Evolutionary conservation across 352 stramenopile species (phyloP).

Genomic region (Phytophthora palmivora): DNA sequence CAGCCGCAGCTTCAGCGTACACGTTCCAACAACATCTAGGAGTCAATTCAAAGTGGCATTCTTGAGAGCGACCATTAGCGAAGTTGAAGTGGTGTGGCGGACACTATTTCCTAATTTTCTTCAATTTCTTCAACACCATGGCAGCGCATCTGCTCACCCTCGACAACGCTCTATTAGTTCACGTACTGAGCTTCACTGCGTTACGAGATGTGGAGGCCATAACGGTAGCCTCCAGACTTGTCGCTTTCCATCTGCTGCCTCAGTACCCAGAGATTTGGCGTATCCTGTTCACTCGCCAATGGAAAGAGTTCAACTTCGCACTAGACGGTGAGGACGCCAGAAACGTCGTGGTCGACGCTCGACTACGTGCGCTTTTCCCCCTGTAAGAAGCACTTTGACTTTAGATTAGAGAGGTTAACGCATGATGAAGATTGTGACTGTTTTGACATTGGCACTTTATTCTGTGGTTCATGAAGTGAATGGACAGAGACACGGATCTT

Average conservation of each 20-base stretch:
- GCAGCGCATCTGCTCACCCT: conserved; percentile 23
- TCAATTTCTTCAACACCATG: conserved; percentile 17
- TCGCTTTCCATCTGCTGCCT: conserved; percentile 51
- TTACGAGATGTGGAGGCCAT: conserved; percentile 54
- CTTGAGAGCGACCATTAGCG: conserved; percentile 14
- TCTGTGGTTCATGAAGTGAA: conserved; percentile 25
- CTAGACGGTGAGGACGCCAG: conserved; percentile 27
- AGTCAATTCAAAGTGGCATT: conserved; percentile 23
- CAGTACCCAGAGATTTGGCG: conserved; percentile 60
- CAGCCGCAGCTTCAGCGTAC: conserved; percentile 51
- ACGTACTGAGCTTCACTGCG: conserved; percentile 39
- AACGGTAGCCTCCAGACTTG: conserved; percentile 45
- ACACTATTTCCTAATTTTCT: conserved; percentile 13
- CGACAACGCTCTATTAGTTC: conserved; percentile 52
- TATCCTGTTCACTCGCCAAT: conserved; percentile 53
- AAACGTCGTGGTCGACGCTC: conserved; percentile 41
- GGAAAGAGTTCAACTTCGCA: conserved; percentile 61
- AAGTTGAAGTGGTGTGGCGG: conserved; percentile 33
- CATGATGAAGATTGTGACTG: neutral
- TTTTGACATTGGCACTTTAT: neutral
- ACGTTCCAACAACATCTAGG: conserved; percentile 41
- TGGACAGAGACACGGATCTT: conserved; percentile 66
- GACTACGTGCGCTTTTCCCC: conserved; percentile 45
- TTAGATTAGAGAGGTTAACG: neutral
- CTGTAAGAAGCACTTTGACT: conserved; percentile 30